A percentile compares a stretch with the other conserved stretches of the same genome.
These are phyloP conservation scores for Galerina marginata DNA, from an alignment of 768 basidiomycete genomes.

Conservation along the genomic window DNA sequence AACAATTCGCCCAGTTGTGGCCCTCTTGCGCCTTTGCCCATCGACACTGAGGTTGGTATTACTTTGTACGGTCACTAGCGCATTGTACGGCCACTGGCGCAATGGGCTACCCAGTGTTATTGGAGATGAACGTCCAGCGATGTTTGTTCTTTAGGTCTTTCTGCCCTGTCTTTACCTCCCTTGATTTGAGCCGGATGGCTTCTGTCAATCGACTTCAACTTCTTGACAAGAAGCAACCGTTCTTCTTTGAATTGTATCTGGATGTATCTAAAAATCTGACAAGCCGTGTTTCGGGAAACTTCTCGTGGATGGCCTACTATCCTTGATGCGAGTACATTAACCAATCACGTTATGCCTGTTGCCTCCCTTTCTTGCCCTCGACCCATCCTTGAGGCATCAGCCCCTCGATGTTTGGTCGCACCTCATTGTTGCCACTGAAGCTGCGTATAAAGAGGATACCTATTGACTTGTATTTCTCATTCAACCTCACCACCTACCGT, in stretches of 20 bases:
- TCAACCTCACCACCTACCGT: conserved; percentile 7
- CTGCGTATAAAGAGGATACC: conserved; percentile 27
- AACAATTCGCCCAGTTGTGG: neutral
- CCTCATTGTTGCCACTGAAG: conserved; percentile 17
- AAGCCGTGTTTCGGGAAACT: conserved; percentile 2
- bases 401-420: conserved; percentile 8
- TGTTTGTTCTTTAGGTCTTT: neutral
- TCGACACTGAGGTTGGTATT: neutral
- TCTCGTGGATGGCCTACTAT: neutral
- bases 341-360: conserved; percentile 3
- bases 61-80: neutral
- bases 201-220: neutral
- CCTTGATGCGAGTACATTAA: conserved; percentile 4
- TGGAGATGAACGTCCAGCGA: neutral
- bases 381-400: conserved; percentile 18
- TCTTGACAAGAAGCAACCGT: neutral
- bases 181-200: neutral
- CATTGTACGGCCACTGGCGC: neutral
- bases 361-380: conserved; percentile 3
- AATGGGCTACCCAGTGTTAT: neutral
- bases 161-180: neutral
- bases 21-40: neutral
- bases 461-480: conserved; percentile 2
- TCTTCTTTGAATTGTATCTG: neutral
- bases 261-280: conserved; percentile 2